A percentile compares a stretch with the other conserved stretches of the same genome.
phyloP scores from a whole-genome alignment of 2,329 filamentous ascomycete species.

The Berkeleyomyces basicola region DNA sequence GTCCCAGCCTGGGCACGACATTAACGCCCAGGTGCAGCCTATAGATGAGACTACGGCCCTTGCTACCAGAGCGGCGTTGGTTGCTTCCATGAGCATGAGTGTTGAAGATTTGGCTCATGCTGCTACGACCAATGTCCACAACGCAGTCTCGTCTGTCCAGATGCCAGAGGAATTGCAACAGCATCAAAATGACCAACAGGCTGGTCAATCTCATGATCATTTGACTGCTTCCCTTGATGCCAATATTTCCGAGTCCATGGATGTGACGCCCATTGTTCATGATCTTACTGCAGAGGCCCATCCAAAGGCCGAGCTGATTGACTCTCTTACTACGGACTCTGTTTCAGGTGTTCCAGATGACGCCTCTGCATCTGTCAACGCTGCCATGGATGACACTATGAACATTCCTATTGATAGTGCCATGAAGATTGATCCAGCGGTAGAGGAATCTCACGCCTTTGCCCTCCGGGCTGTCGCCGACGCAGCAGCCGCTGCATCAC shows the following conservation, averaged over 20 bases:
- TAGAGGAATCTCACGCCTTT: background rate
- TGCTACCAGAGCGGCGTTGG: conserved; percentile 6
- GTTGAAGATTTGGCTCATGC: conserved; percentile 1
- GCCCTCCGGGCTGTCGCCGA: background rate
- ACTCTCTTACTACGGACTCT: background rate
- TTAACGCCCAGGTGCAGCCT: background rate
- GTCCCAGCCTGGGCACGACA: background rate
- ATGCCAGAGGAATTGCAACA: conserved; percentile 7
- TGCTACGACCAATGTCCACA: background rate
- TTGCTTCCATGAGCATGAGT: conserved; percentile 9
- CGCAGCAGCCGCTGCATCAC: background rate
- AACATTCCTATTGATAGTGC: conserved; percentile 1
- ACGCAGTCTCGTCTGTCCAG: conserved; percentile 3
- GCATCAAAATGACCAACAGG: background rate
- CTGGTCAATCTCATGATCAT: background rate
- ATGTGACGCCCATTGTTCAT: conserved; percentile 3
- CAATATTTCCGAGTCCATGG: conserved; percentile 1
- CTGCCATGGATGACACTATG: background rate
- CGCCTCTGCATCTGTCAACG: background rate
- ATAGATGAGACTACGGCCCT: background rate
- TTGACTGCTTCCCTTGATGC: background rate
- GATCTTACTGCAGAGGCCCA: background rate
- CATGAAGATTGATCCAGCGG: background rate
- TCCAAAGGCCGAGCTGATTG: background rate
- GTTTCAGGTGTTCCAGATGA: background rate